These are phyloP conservation scores for Cercospora sp. DNA, from an alignment of 2,329 filamentous ascomycete species.

Conservation along the genomic window DNA sequence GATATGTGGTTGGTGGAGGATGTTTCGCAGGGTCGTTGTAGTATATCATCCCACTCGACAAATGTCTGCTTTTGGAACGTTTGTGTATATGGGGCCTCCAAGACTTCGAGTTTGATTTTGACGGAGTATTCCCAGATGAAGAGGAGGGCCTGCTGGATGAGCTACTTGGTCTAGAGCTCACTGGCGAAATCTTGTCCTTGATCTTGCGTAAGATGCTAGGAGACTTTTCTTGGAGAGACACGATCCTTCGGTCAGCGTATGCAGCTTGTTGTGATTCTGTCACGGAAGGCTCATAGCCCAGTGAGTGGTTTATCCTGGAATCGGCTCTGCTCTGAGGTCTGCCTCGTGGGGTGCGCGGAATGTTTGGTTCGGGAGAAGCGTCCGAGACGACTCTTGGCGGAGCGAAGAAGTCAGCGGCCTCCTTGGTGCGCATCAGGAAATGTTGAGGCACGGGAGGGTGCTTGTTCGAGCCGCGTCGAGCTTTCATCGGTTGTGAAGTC, in stretches of 20 bases:
- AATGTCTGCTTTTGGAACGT: conserved; percentile 21
- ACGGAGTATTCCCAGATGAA: conserved; percentile 1
- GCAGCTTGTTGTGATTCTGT: conserved; percentile 3
- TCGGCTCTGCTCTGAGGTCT: conserved; percentile 10
- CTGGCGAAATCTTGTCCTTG: conserved; percentile 14
- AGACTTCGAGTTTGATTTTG: conserved; percentile 1
- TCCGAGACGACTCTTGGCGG: conserved; percentile 10
- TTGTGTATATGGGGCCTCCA: conserved; percentile 11
- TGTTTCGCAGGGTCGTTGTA: conserved; percentile 24
- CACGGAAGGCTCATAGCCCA: not conserved
- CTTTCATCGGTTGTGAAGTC: conserved; percentile 27
- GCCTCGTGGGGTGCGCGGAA: conserved; percentile 14
- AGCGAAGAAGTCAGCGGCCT: conserved; percentile 28
- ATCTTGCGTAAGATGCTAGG: conserved; percentile 19
- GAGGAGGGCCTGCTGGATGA: conserved; percentile 3
- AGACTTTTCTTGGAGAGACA: conserved; percentile 6
- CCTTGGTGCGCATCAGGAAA: conserved; percentile 28
- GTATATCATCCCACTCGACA: conserved; percentile 33
- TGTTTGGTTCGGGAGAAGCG: conserved; percentile 7
- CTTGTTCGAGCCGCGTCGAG: conserved; percentile 19
- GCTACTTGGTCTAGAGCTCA: conserved; percentile 4
- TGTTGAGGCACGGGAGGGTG: conserved; percentile 26
- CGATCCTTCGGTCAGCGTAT: conserved; percentile 4
- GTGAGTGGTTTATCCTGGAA: not conserved
- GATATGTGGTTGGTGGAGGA: conserved; percentile 7